Percentiles rank a stretch among this genome's conserved stretches.
phyloP scores from a whole-genome alignment of 805 yeast species.

The Metschnikowia chrysomelidarum region DNA sequence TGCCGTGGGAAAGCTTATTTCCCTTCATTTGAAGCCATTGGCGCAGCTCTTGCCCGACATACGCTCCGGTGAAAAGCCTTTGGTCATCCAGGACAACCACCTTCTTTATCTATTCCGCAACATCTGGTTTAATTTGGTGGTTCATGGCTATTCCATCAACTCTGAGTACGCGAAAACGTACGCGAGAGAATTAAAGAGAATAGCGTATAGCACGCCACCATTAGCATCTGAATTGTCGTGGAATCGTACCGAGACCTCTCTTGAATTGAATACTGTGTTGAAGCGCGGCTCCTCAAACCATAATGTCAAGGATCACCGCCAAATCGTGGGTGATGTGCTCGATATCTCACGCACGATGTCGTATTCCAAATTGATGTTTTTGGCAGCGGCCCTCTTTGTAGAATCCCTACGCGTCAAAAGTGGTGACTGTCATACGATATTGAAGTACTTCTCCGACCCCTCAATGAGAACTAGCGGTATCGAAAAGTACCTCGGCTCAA shows the following conservation, averaged over 20 bases:
- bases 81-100: slow-evolving; percentile 43
- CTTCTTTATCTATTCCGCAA: slow-evolving; percentile 68
- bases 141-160: slow-evolving; percentile 77
- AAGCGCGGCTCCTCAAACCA: slow-evolving; percentile 86
- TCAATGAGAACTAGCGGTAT: slow-evolving; percentile 67
- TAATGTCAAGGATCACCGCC: slow-evolving; percentile 73
- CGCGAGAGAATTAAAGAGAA: slow-evolving; percentile 51
- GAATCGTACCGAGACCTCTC: slow-evolving; percentile 83
- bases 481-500: slow-evolving; percentile 62
- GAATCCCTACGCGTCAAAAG: slow-evolving; percentile 76
- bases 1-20: slow-evolving; percentile 67
- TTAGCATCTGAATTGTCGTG: slow-evolving; percentile 28
- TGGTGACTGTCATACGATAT: slow-evolving; percentile 77
- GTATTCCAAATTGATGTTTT: slow-evolving; percentile 78
- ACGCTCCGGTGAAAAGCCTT: slow-evolving; percentile 41
- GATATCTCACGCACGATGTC: slow-evolving; percentile 55
- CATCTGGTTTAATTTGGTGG: slow-evolving; percentile 91
- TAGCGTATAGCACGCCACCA: slow-evolving; percentile 70
- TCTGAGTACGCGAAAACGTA: slow-evolving; percentile 54
- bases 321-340: slow-evolving; percentile 50
- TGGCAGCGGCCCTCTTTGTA: slow-evolving; percentile 75
- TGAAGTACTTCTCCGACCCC: slow-evolving; percentile 84
- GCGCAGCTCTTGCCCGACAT: slow-evolving; percentile 69
- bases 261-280: slow-evolving; percentile 87
- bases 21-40: slow-evolving; percentile 64